A percentile compares a stretch with the other conserved stretches of the same genome.
These are phyloP conservation scores for Ziziphus jujuba DNA, from an alignment of 306 rosid genomes.

Conservation along the genomic window DNA sequence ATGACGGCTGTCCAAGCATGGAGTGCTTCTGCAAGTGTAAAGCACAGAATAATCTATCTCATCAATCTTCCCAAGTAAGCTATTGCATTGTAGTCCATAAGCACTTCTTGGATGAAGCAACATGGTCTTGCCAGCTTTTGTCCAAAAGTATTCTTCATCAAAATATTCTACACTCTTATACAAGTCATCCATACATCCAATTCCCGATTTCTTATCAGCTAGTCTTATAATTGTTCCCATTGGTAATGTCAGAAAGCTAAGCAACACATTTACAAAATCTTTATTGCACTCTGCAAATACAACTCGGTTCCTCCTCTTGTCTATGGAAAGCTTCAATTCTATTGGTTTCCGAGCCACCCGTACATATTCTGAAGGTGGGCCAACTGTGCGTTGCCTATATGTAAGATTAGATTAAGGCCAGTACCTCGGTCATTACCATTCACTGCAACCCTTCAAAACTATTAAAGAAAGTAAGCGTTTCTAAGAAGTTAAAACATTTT, in stretches of 20 bases:
- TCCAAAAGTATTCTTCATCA: neutral
- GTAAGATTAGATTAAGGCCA: no score
- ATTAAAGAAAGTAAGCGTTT: no score
- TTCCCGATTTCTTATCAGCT: constrained; percentile 15
- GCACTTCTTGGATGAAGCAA: constrained; percentile 23
- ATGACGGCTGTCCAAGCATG: constrained; percentile 2
- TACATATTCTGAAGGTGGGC: no score
- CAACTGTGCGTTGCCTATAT: no score
- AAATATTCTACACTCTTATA: constrained; percentile 15
- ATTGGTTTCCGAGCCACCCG: no score
- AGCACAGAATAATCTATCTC: neutral
- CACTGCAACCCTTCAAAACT: no score
- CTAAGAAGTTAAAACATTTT: no score
- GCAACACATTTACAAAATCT: constrained; percentile 18
- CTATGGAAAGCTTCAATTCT: constrained; percentile 8
- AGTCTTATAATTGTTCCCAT: constrained; percentile 18
- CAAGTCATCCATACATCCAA: constrained; percentile 18
- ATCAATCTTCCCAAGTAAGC: constrained; percentile 8
- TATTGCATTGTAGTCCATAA: constrained; percentile 2
- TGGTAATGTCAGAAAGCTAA: constrained; percentile 22
- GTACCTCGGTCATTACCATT: no score
- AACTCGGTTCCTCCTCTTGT: neutral
- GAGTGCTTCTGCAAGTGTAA: constrained; percentile 19
- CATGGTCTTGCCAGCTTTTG: constrained; percentile 18
- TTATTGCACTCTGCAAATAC: constrained; percentile 7